phyloP scores from a whole-genome alignment of 2,329 filamentous ascomycete species.

The Fusarium sp. region DNA sequence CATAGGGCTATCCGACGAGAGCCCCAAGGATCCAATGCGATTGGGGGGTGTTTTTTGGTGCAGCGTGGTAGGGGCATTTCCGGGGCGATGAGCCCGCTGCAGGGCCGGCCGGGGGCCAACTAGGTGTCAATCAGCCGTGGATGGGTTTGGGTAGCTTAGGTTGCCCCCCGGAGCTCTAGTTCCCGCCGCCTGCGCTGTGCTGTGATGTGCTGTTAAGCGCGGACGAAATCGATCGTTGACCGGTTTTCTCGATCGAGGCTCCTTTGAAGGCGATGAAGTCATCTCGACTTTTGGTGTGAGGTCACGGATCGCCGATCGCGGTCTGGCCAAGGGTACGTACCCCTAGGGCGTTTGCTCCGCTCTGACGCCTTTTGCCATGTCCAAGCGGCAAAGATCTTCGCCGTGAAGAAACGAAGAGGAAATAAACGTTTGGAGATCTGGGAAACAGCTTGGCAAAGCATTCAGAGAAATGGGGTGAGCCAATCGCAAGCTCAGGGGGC shows the following conservation, averaged over 20 bases:
- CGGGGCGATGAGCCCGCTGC: constrained; percentile 10
- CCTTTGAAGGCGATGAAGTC: constrained; percentile 41
- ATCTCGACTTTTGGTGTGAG: constrained; percentile 30
- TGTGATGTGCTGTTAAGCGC: neutral
- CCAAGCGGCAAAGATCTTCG: constrained; percentile 7
- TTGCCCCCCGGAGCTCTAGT: neutral
- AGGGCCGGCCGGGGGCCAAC: constrained; percentile 7
- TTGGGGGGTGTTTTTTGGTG: constrained; percentile 1
- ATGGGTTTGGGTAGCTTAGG: neutral
- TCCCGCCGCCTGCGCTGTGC: neutral
- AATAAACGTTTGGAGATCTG: neutral
- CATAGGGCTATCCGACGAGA: constrained; percentile 27
- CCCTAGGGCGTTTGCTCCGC: constrained; percentile 23
- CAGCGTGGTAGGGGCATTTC: constrained; percentile 3
- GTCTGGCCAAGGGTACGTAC: constrained; percentile 23
- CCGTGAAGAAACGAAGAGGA: neutral
- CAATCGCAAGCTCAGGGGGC: neutral
- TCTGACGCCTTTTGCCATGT: constrained; percentile 25
- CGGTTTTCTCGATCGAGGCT: constrained; percentile 36
- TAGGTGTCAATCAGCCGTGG: constrained; percentile 6
- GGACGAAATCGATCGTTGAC: constrained; percentile 28
- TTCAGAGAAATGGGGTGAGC: neutral
- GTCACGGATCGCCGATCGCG: constrained; percentile 36
- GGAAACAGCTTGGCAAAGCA: constrained; percentile 10
- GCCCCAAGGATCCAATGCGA: constrained; percentile 18